Evolutionary conservation across 768 basidiomycete genomes (phyloP).

Genomic region (Clathrus columnatus): DNA sequence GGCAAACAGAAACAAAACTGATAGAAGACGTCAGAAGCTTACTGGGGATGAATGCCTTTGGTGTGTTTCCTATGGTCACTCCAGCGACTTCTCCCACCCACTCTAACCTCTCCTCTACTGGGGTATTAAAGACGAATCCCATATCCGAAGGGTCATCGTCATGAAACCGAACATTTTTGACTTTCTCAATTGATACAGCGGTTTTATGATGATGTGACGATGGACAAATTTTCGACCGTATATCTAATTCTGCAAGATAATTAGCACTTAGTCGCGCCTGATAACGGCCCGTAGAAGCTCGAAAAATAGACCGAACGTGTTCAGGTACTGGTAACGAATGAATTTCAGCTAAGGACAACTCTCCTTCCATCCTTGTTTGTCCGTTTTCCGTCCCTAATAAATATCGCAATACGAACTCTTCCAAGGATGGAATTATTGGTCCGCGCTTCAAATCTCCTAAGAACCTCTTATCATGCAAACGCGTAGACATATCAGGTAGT

Average conservation of each 20-base stretch:
- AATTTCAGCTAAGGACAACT: not conserved
- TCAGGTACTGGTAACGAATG: not conserved
- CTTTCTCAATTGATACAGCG: not conserved
- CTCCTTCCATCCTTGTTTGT: not conserved
- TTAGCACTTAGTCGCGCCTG: not conserved
- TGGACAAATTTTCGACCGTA: conserved; percentile 8
- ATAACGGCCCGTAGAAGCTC: not conserved
- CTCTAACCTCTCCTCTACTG: conserved; percentile 52
- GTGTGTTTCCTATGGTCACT: conserved; percentile 36
- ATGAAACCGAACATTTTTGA: not conserved
- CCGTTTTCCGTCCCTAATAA: conserved; percentile 23
- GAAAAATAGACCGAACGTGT: not conserved
- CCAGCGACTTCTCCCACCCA: conserved; percentile 55
- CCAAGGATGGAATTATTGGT: not conserved
- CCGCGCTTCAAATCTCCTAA: not conserved
- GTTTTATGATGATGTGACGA: conserved; percentile 1
- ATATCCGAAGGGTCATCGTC: conserved; percentile 18
- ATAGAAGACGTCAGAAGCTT: not conserved
- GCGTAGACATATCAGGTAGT: conserved; percentile 18
- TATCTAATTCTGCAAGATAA: conserved; percentile 1
- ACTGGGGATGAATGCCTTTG: conserved; percentile 5
- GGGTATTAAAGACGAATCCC: conserved; percentile 43
- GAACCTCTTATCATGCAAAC: not conserved
- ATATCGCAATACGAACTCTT: conserved; percentile 28
- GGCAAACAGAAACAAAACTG: not conserved